These are phyloP conservation scores for Hyphodiscus sp. DNA, from an alignment of 2,329 filamentous ascomycete species.

Conservation along the genomic window DNA sequence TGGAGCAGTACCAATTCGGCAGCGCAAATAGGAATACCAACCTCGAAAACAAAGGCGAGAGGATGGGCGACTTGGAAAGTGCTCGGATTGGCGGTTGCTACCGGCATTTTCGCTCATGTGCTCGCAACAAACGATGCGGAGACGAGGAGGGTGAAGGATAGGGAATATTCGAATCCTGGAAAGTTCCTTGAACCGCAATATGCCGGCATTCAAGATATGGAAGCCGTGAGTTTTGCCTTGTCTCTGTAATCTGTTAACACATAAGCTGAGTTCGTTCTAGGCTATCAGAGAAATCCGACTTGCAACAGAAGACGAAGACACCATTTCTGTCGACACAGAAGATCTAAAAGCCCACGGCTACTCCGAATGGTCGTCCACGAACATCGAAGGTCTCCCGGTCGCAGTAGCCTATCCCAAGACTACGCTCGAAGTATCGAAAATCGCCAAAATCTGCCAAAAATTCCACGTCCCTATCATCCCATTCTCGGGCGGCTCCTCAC, in stretches of 20 bases:
- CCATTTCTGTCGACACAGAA: slow-evolving; percentile 57
- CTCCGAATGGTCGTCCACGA: slow-evolving; percentile 59
- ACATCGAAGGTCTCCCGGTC: slow-evolving; percentile 53
- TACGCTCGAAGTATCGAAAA: slow-evolving; percentile 52
- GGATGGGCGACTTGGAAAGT: slow-evolving; percentile 23
- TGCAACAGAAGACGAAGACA: slow-evolving; percentile 43
- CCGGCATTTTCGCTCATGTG: slow-evolving; percentile 14
- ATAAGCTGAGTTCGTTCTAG: slow-evolving; percentile 30
- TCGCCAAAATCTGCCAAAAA: slow-evolving; percentile 66
- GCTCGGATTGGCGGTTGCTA: slow-evolving; percentile 19
- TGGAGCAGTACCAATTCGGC: slow-evolving; percentile 13
- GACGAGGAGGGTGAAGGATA: slow-evolving; percentile 8
- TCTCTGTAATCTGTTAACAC: not conserved
- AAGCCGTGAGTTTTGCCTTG: slow-evolving; percentile 36
- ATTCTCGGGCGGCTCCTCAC: slow-evolving; percentile 77
- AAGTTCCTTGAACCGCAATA: slow-evolving; percentile 33
- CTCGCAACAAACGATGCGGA: slow-evolving; percentile 13
- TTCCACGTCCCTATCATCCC: slow-evolving; percentile 75
- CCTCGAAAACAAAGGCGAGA: not conserved
- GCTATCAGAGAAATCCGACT: slow-evolving; percentile 49
- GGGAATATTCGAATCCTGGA: slow-evolving; percentile 24
- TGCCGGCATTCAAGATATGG: slow-evolving; percentile 43
- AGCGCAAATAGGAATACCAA: not conserved
- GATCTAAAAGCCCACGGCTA: slow-evolving; percentile 58
- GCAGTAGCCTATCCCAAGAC: slow-evolving; percentile 58